Evolutionary conservation across 805 yeast genomes (phyloP), one percentile per base, ranked within the genome.

Genomic region (Diddensiella santjacobensis): DNA sequence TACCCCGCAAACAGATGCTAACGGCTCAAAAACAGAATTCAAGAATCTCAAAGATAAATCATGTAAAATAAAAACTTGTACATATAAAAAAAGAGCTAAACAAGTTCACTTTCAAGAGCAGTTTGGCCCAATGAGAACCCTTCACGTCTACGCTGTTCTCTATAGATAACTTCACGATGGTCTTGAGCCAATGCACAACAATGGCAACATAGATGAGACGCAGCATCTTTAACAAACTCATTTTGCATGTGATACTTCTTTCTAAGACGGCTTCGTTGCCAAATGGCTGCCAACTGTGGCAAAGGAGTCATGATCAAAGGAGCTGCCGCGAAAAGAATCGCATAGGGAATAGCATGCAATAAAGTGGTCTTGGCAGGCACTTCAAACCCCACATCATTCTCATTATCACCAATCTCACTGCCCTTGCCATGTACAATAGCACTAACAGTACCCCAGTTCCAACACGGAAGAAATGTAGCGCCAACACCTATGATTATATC

Each of bases 11-110:
- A 41, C 15, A n/a, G n/a, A n/a, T n/a, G n/a, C 22, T 2, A 13
- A 13, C 3, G 3, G 11, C 13, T 8, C 18, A 6, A 20, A n/a
- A 4, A 15, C 4, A 53, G 57, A 35, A 53, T 53, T 35, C 57
- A 53, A 31, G 55, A 51, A n/a, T 40, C 55, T 31, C 57, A 53
- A 45, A 39, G 52, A 42, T 45, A 49, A 35, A 38, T 47, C 10
- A 26, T 15, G 18, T 13, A 26, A 10, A 10, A 26, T n/a, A 13
- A 8, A 17, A 8, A 35, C 38, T 35, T 35, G 38, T 35, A 35
- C 20, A 35, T 35, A 26, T n/a, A 38, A 18, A 45, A 4, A 42
- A 26, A 24, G 43, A 18, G 15, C 22, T n/a, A 45, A 17, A 31
- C 29, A 17, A 40, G 26, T 13, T 40, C 36, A 10, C 22, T 15